A percentile compares a stretch with the other conserved stretches of the same genome.
Evolutionary conservation across 1,284 basidiomycete genomes (phyloP).

Genomic region (Marasmius fiardii): DNA sequence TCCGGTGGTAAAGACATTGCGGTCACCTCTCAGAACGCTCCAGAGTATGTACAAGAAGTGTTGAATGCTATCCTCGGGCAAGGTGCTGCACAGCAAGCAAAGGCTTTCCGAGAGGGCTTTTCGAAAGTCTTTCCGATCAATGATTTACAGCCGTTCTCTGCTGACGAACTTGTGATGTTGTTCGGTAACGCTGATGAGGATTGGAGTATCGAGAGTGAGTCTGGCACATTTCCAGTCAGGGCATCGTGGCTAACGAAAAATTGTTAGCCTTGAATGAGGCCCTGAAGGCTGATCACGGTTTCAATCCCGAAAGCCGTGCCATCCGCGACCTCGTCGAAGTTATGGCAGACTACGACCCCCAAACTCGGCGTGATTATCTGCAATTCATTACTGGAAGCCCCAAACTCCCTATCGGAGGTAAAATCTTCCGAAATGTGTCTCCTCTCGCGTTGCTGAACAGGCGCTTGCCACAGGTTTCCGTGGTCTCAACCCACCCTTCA

Average conservation of each 20-base stretch:
- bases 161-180: conserved; percentile 90
- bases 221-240: conserved; percentile 4
- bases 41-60: conserved; percentile 84
- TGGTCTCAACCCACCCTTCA: conserved; percentile 90
- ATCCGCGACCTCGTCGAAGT: conserved; percentile 87
- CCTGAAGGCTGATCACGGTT: conserved; percentile 97
- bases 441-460: background rate
- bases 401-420: conserved; percentile 90
- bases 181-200: conserved; percentile 96
- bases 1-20: conserved; percentile 74
- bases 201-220: conserved; percentile 86
- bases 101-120: conserved; percentile 88
- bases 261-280: conserved; percentile 78
- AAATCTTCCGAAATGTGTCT: conserved; percentile 17
- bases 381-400: conserved; percentile 98
- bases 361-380: conserved; percentile 82
- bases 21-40: conserved; percentile 84
- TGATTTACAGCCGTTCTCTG: conserved; percentile 89
- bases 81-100: conserved; percentile 72
- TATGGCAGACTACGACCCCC: conserved; percentile 77
- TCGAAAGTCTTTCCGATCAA: conserved; percentile 92
- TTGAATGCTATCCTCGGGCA: conserved; percentile 80
- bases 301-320: conserved; percentile 89
- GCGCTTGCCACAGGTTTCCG: conserved; percentile 71
- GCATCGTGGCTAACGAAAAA: conserved; percentile 12